Percentiles rank a stretch among this genome's conserved stretches.
Evolutionary conservation across 352 stramenopile genomes (phyloP).

Genomic region (Globisporangium heterothallicum): DNA sequence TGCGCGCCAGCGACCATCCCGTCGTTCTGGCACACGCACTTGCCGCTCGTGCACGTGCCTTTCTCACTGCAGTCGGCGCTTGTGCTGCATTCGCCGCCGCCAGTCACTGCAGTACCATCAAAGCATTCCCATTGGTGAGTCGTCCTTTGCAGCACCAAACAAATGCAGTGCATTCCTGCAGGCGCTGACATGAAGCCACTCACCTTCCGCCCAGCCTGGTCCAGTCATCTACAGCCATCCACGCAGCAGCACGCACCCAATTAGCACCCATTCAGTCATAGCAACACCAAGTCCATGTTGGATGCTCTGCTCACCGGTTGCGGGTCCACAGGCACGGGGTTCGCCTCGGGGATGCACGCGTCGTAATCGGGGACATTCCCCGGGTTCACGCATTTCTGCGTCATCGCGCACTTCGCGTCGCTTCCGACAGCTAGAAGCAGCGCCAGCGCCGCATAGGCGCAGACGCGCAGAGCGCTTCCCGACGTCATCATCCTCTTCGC

Average conservation of each 20-base stretch:
- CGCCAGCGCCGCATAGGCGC: neutral
- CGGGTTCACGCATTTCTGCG: conserved; percentile 71
- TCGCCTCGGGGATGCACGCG: conserved; percentile 62
- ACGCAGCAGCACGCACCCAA: too few species aligned
- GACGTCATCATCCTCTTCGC: neutral
- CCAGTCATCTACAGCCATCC: conserved; percentile 25
- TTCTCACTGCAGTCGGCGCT: conserved; percentile 57
- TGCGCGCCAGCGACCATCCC: conserved; percentile 68
- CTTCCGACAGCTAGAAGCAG: neutral
- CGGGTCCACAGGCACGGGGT: conserved; percentile 27
- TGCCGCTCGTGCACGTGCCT: conserved; percentile 33
- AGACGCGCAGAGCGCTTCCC: neutral
- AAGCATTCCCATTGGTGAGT: too few species aligned
- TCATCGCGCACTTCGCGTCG: conserved; percentile 61
- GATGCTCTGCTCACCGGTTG: too few species aligned
- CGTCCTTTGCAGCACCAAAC: too few species aligned
- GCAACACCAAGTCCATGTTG: neutral
- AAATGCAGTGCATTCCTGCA: too few species aligned
- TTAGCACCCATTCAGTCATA: too few species aligned
- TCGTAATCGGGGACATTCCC: conserved; percentile 68
- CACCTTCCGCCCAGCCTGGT: conserved; percentile 37
- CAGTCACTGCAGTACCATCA: conserved; percentile 32
- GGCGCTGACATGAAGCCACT: too few species aligned
- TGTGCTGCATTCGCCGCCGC: conserved; percentile 46
- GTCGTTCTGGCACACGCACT: conserved; percentile 53